These are phyloP conservation scores for Arthrobotrys sphaeroides DNA, from an alignment of 2,329 filamentous ascomycete species.

Conservation along the genomic window DNA sequence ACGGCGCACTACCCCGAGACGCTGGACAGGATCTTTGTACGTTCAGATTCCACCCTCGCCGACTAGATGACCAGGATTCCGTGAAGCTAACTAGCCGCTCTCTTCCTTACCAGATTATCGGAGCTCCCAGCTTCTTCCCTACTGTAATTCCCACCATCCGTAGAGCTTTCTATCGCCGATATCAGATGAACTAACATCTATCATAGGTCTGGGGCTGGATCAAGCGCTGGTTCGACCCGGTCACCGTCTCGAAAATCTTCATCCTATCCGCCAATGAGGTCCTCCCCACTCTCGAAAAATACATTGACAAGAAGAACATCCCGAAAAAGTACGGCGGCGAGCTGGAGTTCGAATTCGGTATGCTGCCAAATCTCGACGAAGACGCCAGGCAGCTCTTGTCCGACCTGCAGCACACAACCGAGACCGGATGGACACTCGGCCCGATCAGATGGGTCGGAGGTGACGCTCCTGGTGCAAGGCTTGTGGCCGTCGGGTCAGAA, in stretches of 20 bases:
- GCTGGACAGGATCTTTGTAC: conserved; percentile 77
- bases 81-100: neutral
- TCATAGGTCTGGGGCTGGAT: conserved; percentile 81
- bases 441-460: conserved; percentile 48
- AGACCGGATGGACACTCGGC: conserved; percentile 25
- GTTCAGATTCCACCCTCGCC: conserved; percentile 59
- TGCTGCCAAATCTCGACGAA: conserved; percentile 77
- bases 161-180: too few relatives aligned
- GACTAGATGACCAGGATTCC: neutral
- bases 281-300: conserved; percentile 77
- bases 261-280: conserved; percentile 80
- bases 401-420: conserved; percentile 29
- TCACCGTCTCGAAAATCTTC: conserved; percentile 95
- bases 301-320: conserved; percentile 83
- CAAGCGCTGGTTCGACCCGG: conserved; percentile 94
- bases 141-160: conserved; percentile 65
- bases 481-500: conserved; percentile 41
- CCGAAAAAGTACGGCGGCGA: conserved; percentile 89
- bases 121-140: conserved; percentile 87
- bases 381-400: conserved; percentile 54
- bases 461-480: conserved; percentile 24
- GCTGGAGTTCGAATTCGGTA: conserved; percentile 82
- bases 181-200: neutral
- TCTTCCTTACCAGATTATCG: conserved; percentile 71
- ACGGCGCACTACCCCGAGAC: conserved; percentile 97